Conservation (phyloP, 495 filamentous ascomycete genomes). For the Bryoglossum gracile region DNA sequence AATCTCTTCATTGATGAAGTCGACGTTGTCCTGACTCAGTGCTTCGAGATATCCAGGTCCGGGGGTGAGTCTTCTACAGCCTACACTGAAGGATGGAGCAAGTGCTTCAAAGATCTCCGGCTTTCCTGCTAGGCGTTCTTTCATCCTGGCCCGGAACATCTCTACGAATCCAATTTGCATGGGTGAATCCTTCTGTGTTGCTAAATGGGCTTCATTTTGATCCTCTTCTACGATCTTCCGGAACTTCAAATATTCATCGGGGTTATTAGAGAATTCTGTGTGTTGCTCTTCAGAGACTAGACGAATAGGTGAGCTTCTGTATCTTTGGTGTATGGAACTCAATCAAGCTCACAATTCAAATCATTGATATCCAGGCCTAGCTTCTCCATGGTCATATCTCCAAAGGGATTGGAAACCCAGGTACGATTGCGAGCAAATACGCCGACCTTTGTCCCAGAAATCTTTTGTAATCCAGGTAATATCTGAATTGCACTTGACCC, state of each 20-base stretch:
- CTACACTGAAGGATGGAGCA: slow-evolving; percentile 53
- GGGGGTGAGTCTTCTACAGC: slow-evolving; percentile 64
- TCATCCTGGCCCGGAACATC: slow-evolving; percentile 22
- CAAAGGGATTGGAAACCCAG: slow-evolving; percentile 57
- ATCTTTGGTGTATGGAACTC: too few relatives aligned
- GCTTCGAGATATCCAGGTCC: slow-evolving; percentile 68
- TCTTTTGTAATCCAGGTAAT: slow-evolving; percentile 35
- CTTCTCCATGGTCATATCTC: slow-evolving; percentile 24
- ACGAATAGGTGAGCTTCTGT: too few relatives aligned
- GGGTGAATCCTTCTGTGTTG: slow-evolving; percentile 46
- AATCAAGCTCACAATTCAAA: too few relatives aligned
- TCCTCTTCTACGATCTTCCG: slow-evolving; percentile 41
- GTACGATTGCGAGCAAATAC: slow-evolving; percentile 61
- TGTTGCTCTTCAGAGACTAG: slow-evolving; percentile 44
- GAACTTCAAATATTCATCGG: slow-evolving; percentile 34
- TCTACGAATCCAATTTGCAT: slow-evolving; percentile 42
- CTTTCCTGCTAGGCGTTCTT: slow-evolving; percentile 18
- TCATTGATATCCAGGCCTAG: slow-evolving; percentile 14
- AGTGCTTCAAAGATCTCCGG: slow-evolving; percentile 20
- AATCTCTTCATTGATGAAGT: slow-evolving; percentile 51
- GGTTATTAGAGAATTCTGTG: slow-evolving; percentile 37
- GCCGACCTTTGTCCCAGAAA: slow-evolving; percentile 42
- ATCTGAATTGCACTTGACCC: slow-evolving; percentile 52
- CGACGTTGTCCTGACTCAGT: slow-evolving; percentile 54
- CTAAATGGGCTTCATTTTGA: slow-evolving; percentile 44